A percentile compares a stretch with the other conserved stretches of the same genome.
phyloP scores from a whole-genome alignment of 169 alveolate genomes.

The Cryptosporidium bovis region DNA sequence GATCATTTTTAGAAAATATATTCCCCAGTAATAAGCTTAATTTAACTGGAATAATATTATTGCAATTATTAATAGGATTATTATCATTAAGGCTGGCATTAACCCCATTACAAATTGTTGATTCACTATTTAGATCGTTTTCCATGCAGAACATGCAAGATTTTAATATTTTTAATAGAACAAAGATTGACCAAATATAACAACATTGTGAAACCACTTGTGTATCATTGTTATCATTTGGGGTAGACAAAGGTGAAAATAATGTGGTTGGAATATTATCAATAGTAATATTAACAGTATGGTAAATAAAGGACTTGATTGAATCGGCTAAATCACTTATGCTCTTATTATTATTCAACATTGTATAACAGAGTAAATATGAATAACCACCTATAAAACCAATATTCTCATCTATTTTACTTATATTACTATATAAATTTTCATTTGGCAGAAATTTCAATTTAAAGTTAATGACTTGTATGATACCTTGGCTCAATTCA shows the following conservation, averaged over 20 bases:
- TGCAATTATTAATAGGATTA: not conserved
- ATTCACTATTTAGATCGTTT: not conserved
- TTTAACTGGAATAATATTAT: not conserved
- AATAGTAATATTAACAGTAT: not conserved
- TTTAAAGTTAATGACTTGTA: slow-evolving; percentile 17
- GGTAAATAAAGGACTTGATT: slow-evolving; percentile 14
- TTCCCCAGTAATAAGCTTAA: not conserved
- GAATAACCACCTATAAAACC: slow-evolving; percentile 63
- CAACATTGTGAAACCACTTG: slow-evolving; percentile 47
- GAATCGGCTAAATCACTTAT: slow-evolving; percentile 9
- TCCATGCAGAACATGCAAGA: slow-evolving; percentile 43
- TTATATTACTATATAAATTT: slow-evolving; percentile 28
- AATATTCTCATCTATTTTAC: slow-evolving; percentile 69
- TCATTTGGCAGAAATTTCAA: not conserved
- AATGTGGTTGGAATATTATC: slow-evolving; percentile 17
- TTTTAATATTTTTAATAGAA: slow-evolving; percentile 38
- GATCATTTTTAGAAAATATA: slow-evolving; percentile 17
- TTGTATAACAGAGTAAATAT: slow-evolving; percentile 49
- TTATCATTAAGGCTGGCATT: not conserved
- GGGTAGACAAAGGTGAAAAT: slow-evolving; percentile 3
- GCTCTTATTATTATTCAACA: slow-evolving; percentile 22
- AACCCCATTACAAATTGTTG: not conserved
- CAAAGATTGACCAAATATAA: slow-evolving; percentile 65
- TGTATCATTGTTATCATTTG: slow-evolving; percentile 4
- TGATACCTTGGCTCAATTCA: slow-evolving; percentile 49